Conservation (phyloP, 768 basidiomycete species). For the Leccinum variicolor region DNA sequence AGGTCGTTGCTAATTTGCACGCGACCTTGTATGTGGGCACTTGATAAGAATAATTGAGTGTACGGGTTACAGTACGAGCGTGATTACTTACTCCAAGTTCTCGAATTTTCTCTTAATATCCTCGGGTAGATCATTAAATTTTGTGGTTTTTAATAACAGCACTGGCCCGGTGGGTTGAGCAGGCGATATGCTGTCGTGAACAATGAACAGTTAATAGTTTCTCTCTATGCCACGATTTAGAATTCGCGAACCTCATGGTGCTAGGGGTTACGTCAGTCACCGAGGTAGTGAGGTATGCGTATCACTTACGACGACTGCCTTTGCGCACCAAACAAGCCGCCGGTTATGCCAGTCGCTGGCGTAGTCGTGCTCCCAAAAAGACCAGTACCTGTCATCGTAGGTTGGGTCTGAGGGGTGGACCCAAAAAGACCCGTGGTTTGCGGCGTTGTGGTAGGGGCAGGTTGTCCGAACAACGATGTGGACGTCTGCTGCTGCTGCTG, state of each 20-base stretch:
- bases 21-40: constrained; percentile 70
- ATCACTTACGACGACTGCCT: constrained; percentile 31
- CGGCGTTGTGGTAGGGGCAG: constrained; percentile 14
- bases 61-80: background rate
- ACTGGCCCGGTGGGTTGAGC: constrained; percentile 27
- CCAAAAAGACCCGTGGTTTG: constrained; percentile 21
- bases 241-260: constrained; percentile 26
- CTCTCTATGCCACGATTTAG: background rate
- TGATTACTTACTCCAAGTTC: constrained; percentile 57
- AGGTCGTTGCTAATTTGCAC: constrained; percentile 79
- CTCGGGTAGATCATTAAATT: constrained; percentile 82
- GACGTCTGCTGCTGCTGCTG: constrained; percentile 32
- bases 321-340: constrained; percentile 28
- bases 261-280: constrained; percentile 3
- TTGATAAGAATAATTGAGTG: constrained; percentile 28
- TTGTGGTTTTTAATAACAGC: constrained; percentile 50
- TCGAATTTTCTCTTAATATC: constrained; percentile 62
- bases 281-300: background rate
- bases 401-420: constrained; percentile 19
- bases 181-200: constrained; percentile 26
- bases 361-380: constrained; percentile 27
- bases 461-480: constrained; percentile 37
- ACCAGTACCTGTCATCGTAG: constrained; percentile 8
- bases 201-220: background rate
- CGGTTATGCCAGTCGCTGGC: constrained; percentile 2